Evolutionary conservation across 2,329 filamentous ascomycete genomes (phyloP), one percentile per base, ranked within the genome.

Genomic region (Diplodia seriata): DNA sequence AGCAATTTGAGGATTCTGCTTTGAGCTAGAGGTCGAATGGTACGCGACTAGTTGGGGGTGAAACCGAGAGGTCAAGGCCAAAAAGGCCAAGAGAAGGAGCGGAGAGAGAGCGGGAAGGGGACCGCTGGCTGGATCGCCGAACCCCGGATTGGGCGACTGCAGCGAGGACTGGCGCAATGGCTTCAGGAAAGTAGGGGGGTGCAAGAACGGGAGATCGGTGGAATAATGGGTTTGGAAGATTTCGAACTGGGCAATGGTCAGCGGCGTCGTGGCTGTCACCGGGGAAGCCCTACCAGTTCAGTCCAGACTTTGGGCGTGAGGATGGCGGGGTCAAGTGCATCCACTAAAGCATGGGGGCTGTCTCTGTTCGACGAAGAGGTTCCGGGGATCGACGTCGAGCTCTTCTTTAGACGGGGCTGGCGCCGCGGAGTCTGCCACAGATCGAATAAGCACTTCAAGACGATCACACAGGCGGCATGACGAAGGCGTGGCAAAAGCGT

Each of bases 141-240:
- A 76, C 65, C 77, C 79, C 80, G 70, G 26, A 15, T 43, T 55
- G n/a, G 66, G 33, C 26, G 54, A 47, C 36, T 67, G 66, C 65
- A 73, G 69, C 7, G 66, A 72, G 11, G 73, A 70, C 66, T 77
- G 74, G 3, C 76, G 74, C 9, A 85, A 79, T 68, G 84, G 83
- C 57, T 81, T 79, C 66, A 86, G 77, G 71, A 92, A 86, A 0
- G 86, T 90, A 2, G 87, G 85, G 5, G 89, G 81, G 74, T 92
- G 90, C 8, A 93, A 76, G 73, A 93, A 93, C 0, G 90, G 87
- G 49, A 93, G 83, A 74, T 92, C 90, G 1, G 90, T 88, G 0
- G 88, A 88, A 75, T 90, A 92, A 74, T 93, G 89, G 51, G 89
- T 82, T 72, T 89, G 87, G 76, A 90, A 92, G 33, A 91, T 86